Base-by-base conservation (phyloP, 495 filamentous ascomycete genomes). In the Tetracladium setigerum region DNA sequence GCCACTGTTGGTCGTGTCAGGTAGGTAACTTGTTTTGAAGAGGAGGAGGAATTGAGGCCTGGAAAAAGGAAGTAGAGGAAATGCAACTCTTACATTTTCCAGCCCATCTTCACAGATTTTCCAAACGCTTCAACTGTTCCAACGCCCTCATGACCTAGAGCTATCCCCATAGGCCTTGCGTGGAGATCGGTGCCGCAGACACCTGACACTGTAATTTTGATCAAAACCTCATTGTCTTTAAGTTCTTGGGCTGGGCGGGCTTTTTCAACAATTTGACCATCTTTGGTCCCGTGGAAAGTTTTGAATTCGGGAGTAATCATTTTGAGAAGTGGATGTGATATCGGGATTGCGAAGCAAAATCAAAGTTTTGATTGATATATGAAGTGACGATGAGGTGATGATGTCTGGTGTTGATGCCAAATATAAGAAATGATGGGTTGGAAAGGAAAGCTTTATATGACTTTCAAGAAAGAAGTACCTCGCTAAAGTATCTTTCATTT, bases 211-310 rank as follows among this genome's bases (percentile, higher is more conserved):
- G 67, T 71, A 30, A 65, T 64, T 34, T 65, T 60, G 7, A 27
- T 27, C 22, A 27, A 27, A 7, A 27, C 22, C 7, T 27, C 22
- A 27, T 27, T 27, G 22, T 27, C 22, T 27, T 27, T 27, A 7
- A 27, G 22, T 27, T 27, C 22, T 27, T 27, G 22, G 48, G 80
- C 73, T 24, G 61, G 58, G 11, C 57, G 49, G 35, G 52, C 63
- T 13, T 61, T 62, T 49, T 78, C 37, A 30, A 64, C 61, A 53
- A 77, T 73, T 11, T 58, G 49, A 42, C 78, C 76, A 44, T 69
- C 65, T 22, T 68, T 56, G 47, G 69, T 66, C 11, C 79, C 79
- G 44, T 73, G 77, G 66, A 69, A 82, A 22, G 82, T 71, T 11
- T 71, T 81, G 60, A 77, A 78, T 36, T 38, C 35, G 15, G 24